These are phyloP conservation scores for Metschnikowia kofuensis DNA, from an alignment of 805 yeast genomes.

Conservation along the genomic window DNA sequence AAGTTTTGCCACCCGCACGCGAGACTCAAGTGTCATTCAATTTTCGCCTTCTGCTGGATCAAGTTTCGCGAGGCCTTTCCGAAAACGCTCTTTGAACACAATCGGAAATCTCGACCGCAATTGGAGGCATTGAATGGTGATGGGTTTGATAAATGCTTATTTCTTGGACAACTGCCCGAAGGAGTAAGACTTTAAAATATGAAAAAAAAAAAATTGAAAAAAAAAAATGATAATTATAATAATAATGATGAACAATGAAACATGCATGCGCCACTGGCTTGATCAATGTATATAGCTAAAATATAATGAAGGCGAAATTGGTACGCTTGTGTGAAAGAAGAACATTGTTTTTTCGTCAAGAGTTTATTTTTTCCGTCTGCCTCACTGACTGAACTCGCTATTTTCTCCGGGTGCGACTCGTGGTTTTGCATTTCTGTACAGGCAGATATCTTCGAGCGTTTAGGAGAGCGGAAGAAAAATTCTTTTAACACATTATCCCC, in stretches of 20 bases:
- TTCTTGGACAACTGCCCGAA: too few relatives aligned
- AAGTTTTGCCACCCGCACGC: slow-evolving; percentile 6
- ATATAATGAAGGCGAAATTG: too few relatives aligned
- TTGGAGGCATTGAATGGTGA: too few relatives aligned
- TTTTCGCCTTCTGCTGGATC: not conserved
- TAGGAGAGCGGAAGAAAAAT: slow-evolving; percentile 2
- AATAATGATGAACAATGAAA: too few relatives aligned
- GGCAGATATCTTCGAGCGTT: slow-evolving; percentile 1
- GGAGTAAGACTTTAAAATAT: too few relatives aligned
- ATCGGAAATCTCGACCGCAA: not conserved
- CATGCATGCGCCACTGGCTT: too few relatives aligned
- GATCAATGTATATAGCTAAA: too few relatives aligned
- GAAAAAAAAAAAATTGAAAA: too few relatives aligned
- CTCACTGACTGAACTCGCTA: not conserved
- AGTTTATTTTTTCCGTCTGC: not conserved
- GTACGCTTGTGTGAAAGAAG: too few relatives aligned
- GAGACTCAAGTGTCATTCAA: not conserved
- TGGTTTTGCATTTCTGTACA: slow-evolving; percentile 5
- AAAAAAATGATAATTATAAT: too few relatives aligned
- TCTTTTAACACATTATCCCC: not conserved
- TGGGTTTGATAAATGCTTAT: too few relatives aligned
- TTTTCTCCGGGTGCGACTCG: not conserved
- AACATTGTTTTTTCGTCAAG: not conserved
- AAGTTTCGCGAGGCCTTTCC: not conserved
- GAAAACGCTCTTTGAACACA: not conserved